Evolutionary conservation across 1,139 yeast species (phyloP).

Genomic region (Arxiozyma bovina): DNA sequence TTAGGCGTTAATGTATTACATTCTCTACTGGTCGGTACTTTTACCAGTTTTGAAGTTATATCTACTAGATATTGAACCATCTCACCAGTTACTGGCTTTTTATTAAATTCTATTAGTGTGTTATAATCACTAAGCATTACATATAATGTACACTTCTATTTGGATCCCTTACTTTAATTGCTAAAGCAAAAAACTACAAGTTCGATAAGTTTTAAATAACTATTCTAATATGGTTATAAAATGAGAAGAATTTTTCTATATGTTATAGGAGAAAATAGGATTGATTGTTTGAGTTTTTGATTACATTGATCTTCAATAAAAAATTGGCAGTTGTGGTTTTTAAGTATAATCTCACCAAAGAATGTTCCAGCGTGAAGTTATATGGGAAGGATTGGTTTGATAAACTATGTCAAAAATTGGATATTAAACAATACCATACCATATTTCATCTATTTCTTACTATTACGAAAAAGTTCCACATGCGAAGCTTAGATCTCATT

Average conservation of each 20-base stretch:
- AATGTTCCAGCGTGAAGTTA: no score
- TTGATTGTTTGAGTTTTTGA: not conserved
- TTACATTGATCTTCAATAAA: not conserved
- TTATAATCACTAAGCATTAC: slow-evolving; percentile 39
- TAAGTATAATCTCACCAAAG: not conserved
- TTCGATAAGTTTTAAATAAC: not conserved
- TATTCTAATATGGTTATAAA: not conserved
- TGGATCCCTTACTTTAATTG: no score
- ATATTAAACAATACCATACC: no score
- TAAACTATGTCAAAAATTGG: not conserved
- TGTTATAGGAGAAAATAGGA: no score
- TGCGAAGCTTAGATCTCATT: not conserved
- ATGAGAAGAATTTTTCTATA: not conserved
- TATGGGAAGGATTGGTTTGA: no score
- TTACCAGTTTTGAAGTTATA: slow-evolving; percentile 72
- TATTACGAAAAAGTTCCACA: not conserved
- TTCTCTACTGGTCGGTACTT: slow-evolving; percentile 34
- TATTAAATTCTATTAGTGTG: slow-evolving; percentile 66
- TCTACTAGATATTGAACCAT: slow-evolving; percentile 78
- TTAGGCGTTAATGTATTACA: slow-evolving; percentile 24
- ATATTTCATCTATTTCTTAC: not conserved
- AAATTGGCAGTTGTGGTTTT: not conserved
- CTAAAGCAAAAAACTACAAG: not conserved
- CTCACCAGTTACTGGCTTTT: slow-evolving; percentile 65
- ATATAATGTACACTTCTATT: not conserved